Evolutionary conservation across 2,329 filamentous ascomycete species (phyloP).

Genomic region (Dactylellina leptospora): DNA sequence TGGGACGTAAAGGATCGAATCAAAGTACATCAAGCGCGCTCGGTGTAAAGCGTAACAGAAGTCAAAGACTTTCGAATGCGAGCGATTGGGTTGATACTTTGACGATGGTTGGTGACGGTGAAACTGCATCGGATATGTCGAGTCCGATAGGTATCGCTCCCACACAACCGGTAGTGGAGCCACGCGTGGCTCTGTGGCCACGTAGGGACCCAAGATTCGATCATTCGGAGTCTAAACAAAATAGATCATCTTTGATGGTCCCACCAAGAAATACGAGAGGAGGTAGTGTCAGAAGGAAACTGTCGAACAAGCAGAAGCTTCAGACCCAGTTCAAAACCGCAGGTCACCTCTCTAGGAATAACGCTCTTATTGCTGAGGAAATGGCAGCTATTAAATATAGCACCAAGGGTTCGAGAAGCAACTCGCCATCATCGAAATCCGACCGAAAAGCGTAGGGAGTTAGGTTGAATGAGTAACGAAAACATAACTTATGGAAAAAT

Average conservation of each 20-base stretch:
- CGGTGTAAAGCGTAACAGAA: conserved; percentile 14
- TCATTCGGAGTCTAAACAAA: neutral
- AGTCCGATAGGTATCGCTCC: conserved; percentile 4
- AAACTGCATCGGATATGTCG: neutral
- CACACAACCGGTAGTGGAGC: neutral
- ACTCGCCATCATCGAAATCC: conserved; percentile 27
- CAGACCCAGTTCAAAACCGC: conserved; percentile 1
- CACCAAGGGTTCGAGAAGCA: conserved; percentile 25
- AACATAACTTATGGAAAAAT: too few relatives aligned
- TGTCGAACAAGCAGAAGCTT: conserved; percentile 5
- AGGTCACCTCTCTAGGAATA: conserved; percentile 29
- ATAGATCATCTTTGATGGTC: conserved; percentile 9
- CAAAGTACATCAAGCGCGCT: neutral
- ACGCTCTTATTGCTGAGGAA: conserved; percentile 29
- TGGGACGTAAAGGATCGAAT: conserved; percentile 15
- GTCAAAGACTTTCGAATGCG: conserved; percentile 18
- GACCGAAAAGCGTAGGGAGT: neutral
- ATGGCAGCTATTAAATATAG: conserved; percentile 39
- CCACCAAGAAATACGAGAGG: neutral
- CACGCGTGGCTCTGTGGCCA: neutral
- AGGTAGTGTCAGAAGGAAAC: conserved; percentile 7
- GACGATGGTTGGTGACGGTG: conserved; percentile 38
- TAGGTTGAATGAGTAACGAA: too few relatives aligned
- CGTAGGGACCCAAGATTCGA: too few relatives aligned
- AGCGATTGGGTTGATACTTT: conserved; percentile 49